Evolutionary conservation across 768 basidiomycete genomes (phyloP).

Genomic region (Pleurotus djamor): DNA sequence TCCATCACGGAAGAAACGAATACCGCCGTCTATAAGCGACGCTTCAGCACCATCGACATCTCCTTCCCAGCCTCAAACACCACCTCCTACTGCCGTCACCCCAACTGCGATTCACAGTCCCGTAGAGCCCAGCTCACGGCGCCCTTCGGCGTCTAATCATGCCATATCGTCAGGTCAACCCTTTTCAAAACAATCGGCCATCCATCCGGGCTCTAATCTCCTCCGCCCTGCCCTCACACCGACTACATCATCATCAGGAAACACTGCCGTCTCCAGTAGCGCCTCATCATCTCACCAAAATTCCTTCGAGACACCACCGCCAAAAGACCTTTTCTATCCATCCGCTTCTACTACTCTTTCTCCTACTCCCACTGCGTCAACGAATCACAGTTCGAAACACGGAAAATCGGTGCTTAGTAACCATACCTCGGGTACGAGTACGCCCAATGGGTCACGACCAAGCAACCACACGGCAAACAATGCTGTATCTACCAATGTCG

Average conservation of each 20-base stretch:
- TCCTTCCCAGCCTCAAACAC: constrained; percentile 17
- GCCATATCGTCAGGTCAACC: background rate
- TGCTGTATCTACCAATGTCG: background rate
- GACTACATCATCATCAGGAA: constrained; percentile 14
- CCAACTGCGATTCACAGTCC: constrained; percentile 16
- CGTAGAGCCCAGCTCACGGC: constrained; percentile 13
- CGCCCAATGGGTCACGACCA: constrained; percentile 10
- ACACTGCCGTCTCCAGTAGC: constrained; percentile 8
- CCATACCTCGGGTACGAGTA: constrained; percentile 9
- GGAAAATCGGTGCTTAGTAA: constrained; percentile 21
- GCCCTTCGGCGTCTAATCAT: background rate
- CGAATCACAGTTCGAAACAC: constrained; percentile 15
- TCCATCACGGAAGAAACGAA: constrained; percentile 16
- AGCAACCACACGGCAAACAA: background rate
- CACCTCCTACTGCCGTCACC: constrained; percentile 23
- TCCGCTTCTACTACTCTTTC: constrained; percentile 54
- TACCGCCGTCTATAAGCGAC: constrained; percentile 14
- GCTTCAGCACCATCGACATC: constrained; percentile 12
- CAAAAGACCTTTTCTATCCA: constrained; percentile 60
- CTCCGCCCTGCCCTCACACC: constrained; percentile 9
- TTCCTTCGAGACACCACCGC: constrained; percentile 12
- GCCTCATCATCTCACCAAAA: constrained; percentile 8
- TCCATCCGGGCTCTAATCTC: background rate
- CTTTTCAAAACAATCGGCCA: background rate
- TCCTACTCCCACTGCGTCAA: constrained; percentile 5